Percentiles rank a stretch among this genome's conserved stretches.
Conservation (phyloP, 2,329 filamentous ascomycete genomes). For the Pestalotiopsis fici region DNA sequence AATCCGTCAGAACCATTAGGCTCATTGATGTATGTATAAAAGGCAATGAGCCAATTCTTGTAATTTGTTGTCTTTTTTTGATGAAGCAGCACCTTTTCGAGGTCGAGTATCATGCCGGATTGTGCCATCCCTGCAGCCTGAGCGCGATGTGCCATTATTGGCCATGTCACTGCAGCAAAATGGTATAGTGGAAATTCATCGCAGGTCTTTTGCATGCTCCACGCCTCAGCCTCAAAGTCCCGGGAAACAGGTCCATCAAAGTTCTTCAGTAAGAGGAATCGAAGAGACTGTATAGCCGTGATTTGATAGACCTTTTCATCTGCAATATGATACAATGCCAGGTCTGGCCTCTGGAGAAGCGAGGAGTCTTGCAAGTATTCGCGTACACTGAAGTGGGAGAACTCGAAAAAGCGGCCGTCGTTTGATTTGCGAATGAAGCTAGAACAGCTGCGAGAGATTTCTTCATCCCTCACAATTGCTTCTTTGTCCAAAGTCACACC, state of each 20-base stretch:
- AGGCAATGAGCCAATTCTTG: neutral
- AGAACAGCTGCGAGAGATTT: neutral
- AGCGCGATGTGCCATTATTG: neutral
- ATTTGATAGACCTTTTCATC: neutral
- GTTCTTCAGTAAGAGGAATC: neutral
- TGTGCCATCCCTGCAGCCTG: no score
- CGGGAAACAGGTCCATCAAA: neutral
- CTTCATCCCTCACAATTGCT: neutral
- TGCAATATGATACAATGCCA: neutral
- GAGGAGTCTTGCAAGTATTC: neutral
- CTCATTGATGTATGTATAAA: neutral
- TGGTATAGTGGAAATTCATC: neutral
- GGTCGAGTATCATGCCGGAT: neutral
- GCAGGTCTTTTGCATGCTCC: neutral
- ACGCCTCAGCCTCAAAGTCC: neutral
- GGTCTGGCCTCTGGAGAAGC: neutral
- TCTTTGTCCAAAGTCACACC: neutral
- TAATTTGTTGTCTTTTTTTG: neutral
- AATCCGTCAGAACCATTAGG: no score
- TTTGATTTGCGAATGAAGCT: neutral
- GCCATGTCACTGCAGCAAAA: neutral
- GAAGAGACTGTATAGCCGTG: neutral
- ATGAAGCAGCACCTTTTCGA: neutral
- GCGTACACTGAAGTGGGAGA: neutral
- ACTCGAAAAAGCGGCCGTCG: neutral